Evolutionary conservation across 345 rosid species (phyloP), one percentile per base, ranked within the genome.

Genomic region (Durio zibethinus): DNA sequence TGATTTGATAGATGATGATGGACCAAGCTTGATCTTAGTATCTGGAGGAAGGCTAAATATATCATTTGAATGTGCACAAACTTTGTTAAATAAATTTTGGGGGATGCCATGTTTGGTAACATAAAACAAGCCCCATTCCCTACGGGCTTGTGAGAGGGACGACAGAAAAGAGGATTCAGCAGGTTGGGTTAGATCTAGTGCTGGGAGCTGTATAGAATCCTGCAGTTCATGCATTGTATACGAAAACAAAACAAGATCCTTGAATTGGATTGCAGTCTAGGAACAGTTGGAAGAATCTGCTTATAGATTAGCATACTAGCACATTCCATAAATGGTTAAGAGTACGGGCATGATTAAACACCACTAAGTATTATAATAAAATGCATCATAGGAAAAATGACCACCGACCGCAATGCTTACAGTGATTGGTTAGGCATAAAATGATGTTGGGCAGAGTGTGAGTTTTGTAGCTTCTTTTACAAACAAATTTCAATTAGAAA

Each of bases 41-140:
- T 87, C 91, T 36, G 78, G 56, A 75, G 90, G 87, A 83, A 82
- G 87, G 73, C 73, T 75, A 78, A 89, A 93, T 25, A 90, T 77
- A 62, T 76, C 81, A 72, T 77, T 68, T 23, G 92, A 91, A 60
- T 84, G 79, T 45, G 83, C 64, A 67, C 73, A 64, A 50, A 88
- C 53, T 75, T 77, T 73, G 25, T 42, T 71, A 74, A 86, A 85
- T 82, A 88, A 76, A 65, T 85, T 82, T 64, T 31, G 79, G 40
- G 95, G 83, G 80, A 90, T 81, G 45, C 94, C 94, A 57, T 90
- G 94, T 81, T 90, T 90, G 36, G 90, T 86, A 27, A 93, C 86
- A 78, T 85, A 88, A 80, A 92, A 92, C 82, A 92, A 90, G 18
- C 92, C 93, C 91, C 89, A 92, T 64, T 88, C 89, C 78, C 80